Conservation (phyloP, 768 basidiomycete genomes). For the Rhizopogon rudus region DNA sequence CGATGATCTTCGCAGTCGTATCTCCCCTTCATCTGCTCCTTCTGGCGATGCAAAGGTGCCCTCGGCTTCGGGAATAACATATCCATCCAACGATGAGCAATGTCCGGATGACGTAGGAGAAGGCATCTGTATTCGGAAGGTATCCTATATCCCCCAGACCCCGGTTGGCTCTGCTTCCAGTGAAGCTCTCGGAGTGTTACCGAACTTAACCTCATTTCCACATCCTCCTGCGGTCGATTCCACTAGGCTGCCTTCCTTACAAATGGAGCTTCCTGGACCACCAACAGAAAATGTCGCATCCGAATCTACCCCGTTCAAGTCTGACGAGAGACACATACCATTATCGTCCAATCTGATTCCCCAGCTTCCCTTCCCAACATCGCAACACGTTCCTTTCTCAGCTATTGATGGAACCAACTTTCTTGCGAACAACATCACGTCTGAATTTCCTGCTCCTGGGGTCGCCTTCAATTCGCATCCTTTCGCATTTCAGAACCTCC, state of each 20-base stretch:
- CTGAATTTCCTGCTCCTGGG: neutral
- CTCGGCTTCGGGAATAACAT: too few relatives aligned
- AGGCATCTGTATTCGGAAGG: neutral
- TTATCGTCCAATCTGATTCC: neutral
- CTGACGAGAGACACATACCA: neutral
- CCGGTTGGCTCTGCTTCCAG: too few relatives aligned
- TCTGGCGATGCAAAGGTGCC: too few relatives aligned
- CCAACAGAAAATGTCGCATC: neutral
- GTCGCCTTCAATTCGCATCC: neutral
- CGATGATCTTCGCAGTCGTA: neutral
- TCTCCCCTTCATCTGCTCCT: too few relatives aligned
- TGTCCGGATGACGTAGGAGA: neutral
- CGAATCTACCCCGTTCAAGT: neutral
- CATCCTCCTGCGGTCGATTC: neutral
- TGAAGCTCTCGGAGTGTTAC: neutral
- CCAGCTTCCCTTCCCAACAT: neutral
- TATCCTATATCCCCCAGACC: neutral
- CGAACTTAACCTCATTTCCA: neutral
- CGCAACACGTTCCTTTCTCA: neutral
- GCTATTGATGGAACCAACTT: neutral
- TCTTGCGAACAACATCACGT: neutral
- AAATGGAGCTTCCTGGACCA: neutral
- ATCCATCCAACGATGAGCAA: neutral
- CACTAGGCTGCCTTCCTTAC: neutral
- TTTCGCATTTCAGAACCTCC: neutral